These are phyloP conservation scores for Dittrichia graveolens DNA, from an alignment of 129 eudicot species.

Conservation along the genomic window DNA sequence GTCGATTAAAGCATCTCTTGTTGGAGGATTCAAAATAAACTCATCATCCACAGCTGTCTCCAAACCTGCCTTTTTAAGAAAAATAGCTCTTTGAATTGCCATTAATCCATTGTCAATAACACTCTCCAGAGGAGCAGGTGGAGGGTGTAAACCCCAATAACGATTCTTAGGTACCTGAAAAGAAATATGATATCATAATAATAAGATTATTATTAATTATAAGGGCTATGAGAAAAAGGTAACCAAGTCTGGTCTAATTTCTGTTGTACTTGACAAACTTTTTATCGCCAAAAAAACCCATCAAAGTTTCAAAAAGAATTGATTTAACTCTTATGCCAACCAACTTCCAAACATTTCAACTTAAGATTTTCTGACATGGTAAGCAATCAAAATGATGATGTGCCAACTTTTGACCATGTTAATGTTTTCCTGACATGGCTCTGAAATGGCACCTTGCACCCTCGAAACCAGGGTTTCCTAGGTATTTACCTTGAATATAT, in stretches of 20 bases:
- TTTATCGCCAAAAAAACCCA: neutral
- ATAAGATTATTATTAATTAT: neutral
- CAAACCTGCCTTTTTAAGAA: slow-evolving; percentile 90
- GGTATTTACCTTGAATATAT: neutral
- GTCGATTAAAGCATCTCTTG: slow-evolving; percentile 74
- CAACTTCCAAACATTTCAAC: neutral
- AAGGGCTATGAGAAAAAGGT: neutral
- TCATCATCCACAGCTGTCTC: slow-evolving; percentile 82
- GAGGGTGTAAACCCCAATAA: slow-evolving; percentile 99
- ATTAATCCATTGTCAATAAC: slow-evolving; percentile 87
- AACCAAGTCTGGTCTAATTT: too few relatives aligned
- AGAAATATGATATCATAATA: slow-evolving; percentile 1
- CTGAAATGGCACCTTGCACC: neutral
- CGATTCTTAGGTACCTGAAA: slow-evolving; percentile 88
- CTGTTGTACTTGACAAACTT: neutral
- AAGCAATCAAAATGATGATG: neutral
- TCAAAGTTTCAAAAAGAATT: neutral
- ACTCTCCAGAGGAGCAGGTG: slow-evolving; percentile 81
- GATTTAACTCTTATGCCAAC: neutral
- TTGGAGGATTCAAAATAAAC: slow-evolving; percentile 74
- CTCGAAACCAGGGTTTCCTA: neutral
- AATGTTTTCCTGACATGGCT: neutral
- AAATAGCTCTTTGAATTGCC: slow-evolving; percentile 86
- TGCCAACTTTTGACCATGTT: neutral
- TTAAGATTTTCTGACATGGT: neutral